A percentile compares a stretch with the other conserved stretches of the same genome.
phyloP scores from a whole-genome alignment of 169 alveolate species.

The Plasmodium malariae region DNA sequence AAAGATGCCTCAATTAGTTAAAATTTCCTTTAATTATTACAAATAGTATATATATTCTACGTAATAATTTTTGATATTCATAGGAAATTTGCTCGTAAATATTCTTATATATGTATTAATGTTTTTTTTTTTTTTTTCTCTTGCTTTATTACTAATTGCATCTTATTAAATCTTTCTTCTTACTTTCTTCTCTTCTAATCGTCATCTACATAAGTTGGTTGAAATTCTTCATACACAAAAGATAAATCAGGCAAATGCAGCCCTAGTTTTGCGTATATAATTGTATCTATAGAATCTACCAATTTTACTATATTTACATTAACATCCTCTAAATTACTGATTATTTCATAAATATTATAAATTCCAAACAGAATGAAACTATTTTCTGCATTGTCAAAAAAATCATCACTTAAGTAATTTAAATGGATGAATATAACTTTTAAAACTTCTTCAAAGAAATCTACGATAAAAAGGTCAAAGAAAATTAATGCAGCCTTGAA shows the following conservation, averaged over 20 bases:
- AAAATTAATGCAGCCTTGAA: neutral
- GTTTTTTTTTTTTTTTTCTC: neutral
- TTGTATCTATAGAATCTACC: slow-evolving; percentile 60
- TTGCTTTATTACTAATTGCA: neutral
- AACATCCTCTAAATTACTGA: slow-evolving; percentile 22
- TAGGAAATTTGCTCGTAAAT: neutral
- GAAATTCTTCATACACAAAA: slow-evolving; percentile 74
- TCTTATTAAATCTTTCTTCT: neutral
- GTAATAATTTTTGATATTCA: no score
- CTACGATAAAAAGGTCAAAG: slow-evolving; percentile 20
- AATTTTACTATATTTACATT: slow-evolving; percentile 1
- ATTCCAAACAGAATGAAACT: slow-evolving; percentile 76
- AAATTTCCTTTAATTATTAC: no score
- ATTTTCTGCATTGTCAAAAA: slow-evolving; percentile 71
- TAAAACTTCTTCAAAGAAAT: slow-evolving; percentile 61
- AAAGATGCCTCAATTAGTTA: neutral
- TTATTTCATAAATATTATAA: slow-evolving; percentile 70
- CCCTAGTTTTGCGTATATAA: slow-evolving; percentile 62
- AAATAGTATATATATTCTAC: no score
- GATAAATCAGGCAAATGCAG: slow-evolving; percentile 72
- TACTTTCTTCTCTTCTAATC: no score
- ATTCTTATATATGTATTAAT: no score
- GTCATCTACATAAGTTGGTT: slow-evolving; percentile 75
- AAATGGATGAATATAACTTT: slow-evolving; percentile 45
- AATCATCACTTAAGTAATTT: slow-evolving; percentile 68